Base-by-base conservation (phyloP, 1,284 basidiomycete genomes). In the Mycosarcoma mackinlayi region DNA sequence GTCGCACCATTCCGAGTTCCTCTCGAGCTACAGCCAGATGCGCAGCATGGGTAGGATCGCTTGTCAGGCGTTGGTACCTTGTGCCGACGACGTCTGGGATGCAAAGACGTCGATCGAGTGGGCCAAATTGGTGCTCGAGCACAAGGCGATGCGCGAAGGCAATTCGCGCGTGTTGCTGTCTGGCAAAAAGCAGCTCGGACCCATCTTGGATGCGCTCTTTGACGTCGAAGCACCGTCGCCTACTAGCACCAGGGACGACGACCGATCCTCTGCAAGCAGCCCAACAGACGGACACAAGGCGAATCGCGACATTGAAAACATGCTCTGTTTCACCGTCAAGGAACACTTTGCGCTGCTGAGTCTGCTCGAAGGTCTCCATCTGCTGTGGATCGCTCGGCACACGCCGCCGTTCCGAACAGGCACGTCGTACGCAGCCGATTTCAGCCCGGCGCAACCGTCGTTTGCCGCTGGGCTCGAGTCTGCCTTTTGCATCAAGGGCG, bases 1-100 rank as follows among this genome's bases (percentile, higher is more conserved):
- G 31, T 71, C 67, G 62, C 67, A 71, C 23, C 67, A 71, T 24
- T 49, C 50, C 47, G 62, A 65, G 31, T 71, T 71, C 18, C 45
- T 65, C 6, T 47, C 58, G 0, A 58, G 49, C 31, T 59, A 56
- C 40, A 37, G 38, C 6, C 60, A 69, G 57, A 63, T 63, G 60
- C 47, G 61, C 7, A 44, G 48, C 42, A 69, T 69, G 66, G 31
- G 37, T 1, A 38, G 55, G 13, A 49, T 71, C 23, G 50, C 53
- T 3, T 61, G 58, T 27, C 67, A 71, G 53, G 62, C 67, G 34
- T 47, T 71, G 9, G 49, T 65, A 8, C 62, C 67, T n/a, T 53
- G 62, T 25, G 57, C 67, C 5, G 67, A 71, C 27, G 49, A 60
- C 19, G 54, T 71, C 2, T 71, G 67, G 67, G 67, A 71, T 41